Percentiles rank a stretch among this genome's conserved stretches.
These are phyloP conservation scores for Torulaspora quercuum DNA, from an alignment of 805 yeast species.

Conservation along the genomic window DNA sequence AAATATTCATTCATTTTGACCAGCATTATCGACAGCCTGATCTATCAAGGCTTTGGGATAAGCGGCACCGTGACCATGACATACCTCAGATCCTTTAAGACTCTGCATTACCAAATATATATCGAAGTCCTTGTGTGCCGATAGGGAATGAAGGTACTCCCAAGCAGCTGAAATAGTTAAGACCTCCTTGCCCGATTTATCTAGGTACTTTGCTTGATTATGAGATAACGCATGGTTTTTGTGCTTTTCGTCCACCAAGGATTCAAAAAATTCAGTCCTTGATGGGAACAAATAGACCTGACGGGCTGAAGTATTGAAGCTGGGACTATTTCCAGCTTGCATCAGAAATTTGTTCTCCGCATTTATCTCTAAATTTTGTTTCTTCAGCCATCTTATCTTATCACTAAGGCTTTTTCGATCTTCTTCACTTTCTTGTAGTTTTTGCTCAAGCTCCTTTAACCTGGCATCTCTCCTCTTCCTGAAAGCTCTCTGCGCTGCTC, in stretches of 20 bases:
- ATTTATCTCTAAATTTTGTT: constrained; percentile 52
- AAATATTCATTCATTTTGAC: too few relatives aligned
- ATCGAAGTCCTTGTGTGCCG: constrained; percentile 50
- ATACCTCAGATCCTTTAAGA: constrained; percentile 64
- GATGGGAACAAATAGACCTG: constrained; percentile 33
- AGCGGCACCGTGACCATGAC: constrained; percentile 68
- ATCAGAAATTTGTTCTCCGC: constrained; percentile 58
- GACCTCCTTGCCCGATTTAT: constrained; percentile 43
- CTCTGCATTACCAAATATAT: constrained; percentile 53
- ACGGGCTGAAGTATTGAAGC: not conserved
- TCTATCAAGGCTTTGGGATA: constrained; percentile 29
- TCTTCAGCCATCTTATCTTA: constrained; percentile 50
- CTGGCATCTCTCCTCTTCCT: constrained; percentile 75
- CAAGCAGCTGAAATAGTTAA: constrained; percentile 76
- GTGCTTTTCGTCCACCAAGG: constrained; percentile 15
- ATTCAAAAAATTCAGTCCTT: constrained; percentile 25
- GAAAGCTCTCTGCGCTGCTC: constrained; percentile 87
- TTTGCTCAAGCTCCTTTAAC: constrained; percentile 61
- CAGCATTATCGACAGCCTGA: constrained; percentile 13
- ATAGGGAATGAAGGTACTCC: constrained; percentile 64
- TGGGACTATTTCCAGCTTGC: constrained; percentile 3
- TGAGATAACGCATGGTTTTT: constrained; percentile 1
- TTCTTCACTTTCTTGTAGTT: constrained; percentile 54
- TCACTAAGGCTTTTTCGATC: constrained; percentile 46
- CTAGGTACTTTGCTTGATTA: constrained; percentile 14